Evolutionary conservation across 495 filamentous ascomycete species (phyloP), one percentile per base, ranked within the genome.

Genomic region (Trichoderma parareesei): DNA sequence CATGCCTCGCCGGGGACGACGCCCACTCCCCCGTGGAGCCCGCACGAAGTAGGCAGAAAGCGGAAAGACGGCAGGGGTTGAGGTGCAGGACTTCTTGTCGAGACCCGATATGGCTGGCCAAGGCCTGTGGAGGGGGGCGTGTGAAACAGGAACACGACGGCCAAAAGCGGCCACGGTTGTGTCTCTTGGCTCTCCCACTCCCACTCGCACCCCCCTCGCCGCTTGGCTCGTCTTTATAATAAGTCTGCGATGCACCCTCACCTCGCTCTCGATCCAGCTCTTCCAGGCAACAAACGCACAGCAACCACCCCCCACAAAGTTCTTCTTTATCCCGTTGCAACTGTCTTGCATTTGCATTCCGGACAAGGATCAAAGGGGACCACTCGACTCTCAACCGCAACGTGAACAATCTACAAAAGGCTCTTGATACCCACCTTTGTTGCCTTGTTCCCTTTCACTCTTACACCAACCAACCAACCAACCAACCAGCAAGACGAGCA

Each of bases 201-300:
- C 27, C 44, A 5, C 44, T 0, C n/a, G 44, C 44, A 48, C 44
- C 37, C 53, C 53, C 53, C 20, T 37, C 53, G 53, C 5, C 27
- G 27, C 27, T 27, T 27, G 0, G 27, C 9, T 16, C 11, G 20
- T 57, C 53, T 57, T 57, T 57, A 57, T 57, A 57, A 57, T 57
- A 57, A 57, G 33, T 57, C 33, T 38, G 33, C 53, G 53, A 57
- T 57, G 53, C 53, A 57, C 53, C 53, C 53, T 57, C 53, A 57
- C 53, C 53, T 57, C 53, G 53, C 37, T 57, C 53, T 57, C 53
- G 27, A 57, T 57, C 53, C 53, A 57, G 53, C 53, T 35, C 5
- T 57, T 57, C 53, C 53, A 57, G 53, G 53, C 53, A 57, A 57
- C 53, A 57, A 57, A 33, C 53, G 53, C 53, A 57, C 33, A 57